phyloP scores from a whole-genome alignment of 2,329 filamentous ascomycete species.

The Ophiostoma tasmaniense region DNA sequence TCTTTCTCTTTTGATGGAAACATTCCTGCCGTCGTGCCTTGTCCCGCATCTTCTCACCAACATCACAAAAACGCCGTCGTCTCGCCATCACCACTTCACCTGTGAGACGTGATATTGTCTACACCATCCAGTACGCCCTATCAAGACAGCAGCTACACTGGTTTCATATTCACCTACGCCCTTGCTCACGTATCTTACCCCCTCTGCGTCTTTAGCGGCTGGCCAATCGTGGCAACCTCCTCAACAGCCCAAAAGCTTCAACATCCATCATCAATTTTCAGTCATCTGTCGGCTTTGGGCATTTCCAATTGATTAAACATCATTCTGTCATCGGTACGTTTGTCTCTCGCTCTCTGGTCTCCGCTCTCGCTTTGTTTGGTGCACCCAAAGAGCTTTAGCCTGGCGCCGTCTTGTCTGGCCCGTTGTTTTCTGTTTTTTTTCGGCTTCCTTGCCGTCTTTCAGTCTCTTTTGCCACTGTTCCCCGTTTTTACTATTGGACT shows the following conservation, averaged over 20 bases:
- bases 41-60: not conserved
- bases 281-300: too few relatives aligned
- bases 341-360: not conserved
- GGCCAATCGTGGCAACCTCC: not conserved
- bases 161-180: not conserved
- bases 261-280: not conserved
- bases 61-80: not conserved
- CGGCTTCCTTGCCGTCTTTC: not conserved
- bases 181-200: not conserved
- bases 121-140: not conserved
- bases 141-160: not conserved
- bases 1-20: not conserved
- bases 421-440: not conserved
- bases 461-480: not conserved
- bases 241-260: not conserved
- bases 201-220: not conserved
- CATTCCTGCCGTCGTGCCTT: not conserved
- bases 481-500: not conserved
- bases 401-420: not conserved
- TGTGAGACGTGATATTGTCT: not conserved
- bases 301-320: not conserved
- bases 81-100: not conserved
- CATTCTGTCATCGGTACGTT: not conserved
- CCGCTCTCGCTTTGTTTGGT: conserved; percentile 2
- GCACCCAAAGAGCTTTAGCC: not conserved